Conservation (phyloP, 108 stramenopile genomes). For the Asterionellopsis glacialis region DNA sequence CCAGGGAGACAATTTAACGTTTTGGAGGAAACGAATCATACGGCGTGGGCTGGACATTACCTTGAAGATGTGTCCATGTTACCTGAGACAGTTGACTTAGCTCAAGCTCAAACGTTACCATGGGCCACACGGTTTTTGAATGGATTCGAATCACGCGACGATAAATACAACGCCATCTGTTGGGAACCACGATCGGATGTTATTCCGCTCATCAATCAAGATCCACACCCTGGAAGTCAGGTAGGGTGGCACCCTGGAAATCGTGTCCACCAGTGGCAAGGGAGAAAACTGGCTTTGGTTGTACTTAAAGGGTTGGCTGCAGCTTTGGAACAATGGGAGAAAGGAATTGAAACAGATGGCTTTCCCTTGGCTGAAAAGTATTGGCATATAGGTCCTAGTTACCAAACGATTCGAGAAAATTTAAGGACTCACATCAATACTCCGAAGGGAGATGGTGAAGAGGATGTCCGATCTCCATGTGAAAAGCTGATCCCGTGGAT, state of each 20-base stretch:
- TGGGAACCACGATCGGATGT: slow-evolving; percentile 54
- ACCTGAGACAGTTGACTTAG: slow-evolving; percentile 23
- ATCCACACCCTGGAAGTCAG: slow-evolving; percentile 16
- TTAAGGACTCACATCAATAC: background rate
- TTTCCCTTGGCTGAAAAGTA: slow-evolving; percentile 33
- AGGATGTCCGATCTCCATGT: background rate
- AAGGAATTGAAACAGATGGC: slow-evolving; percentile 14
- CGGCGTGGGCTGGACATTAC: slow-evolving; percentile 1
- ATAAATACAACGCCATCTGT: slow-evolving; percentile 52
- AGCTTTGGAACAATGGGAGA: slow-evolving; percentile 36
- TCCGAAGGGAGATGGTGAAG: background rate
- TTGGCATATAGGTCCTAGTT: slow-evolving; percentile 38
- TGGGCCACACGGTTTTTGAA: slow-evolving; percentile 52
- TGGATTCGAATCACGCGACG: slow-evolving; percentile 34
- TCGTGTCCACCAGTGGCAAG: slow-evolving; percentile 53
- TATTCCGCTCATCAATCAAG: slow-evolving; percentile 41
- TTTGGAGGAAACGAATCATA: slow-evolving; percentile 39
- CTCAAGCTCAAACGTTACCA: slow-evolving; percentile 32
- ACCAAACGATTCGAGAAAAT: slow-evolving; percentile 26
- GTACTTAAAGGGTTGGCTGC: slow-evolving; percentile 25
- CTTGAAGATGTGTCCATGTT: slow-evolving; percentile 44
- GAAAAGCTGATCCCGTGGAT: background rate
- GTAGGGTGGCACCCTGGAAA: slow-evolving; percentile 59
- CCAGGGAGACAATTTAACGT: slow-evolving; percentile 14
- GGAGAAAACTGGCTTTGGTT: slow-evolving; percentile 46